phyloP scores from a whole-genome alignment of 176 grass and related monocot genomes.

The Puya raimondii region DNA sequence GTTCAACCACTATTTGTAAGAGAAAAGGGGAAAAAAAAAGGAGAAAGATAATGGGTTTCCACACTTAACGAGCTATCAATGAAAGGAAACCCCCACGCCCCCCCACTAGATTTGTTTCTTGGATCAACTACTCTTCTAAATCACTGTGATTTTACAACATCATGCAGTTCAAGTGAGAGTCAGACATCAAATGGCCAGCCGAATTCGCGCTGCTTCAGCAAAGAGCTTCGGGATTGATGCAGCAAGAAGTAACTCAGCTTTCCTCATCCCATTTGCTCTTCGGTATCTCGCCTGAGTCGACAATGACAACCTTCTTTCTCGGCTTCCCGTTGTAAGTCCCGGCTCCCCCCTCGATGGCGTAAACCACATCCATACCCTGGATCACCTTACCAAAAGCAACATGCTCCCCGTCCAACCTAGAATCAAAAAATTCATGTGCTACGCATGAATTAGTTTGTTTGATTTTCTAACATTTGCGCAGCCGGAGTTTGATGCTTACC shows the following conservation, averaged over 20 bases:
- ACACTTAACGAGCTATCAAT: too few relatives aligned
- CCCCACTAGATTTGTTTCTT: too few relatives aligned
- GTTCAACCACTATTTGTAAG: too few relatives aligned
- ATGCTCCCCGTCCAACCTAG: slow-evolving; percentile 93
- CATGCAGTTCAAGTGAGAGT: too few relatives aligned
- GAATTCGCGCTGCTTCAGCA: too few relatives aligned
- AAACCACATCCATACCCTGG: slow-evolving; percentile 88
- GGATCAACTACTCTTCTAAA: too few relatives aligned
- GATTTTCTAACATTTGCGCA: neutral
- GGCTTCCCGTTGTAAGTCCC: slow-evolving; percentile 93
- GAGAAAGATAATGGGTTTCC: too few relatives aligned
- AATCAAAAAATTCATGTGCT: neutral
- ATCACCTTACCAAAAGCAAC: slow-evolving; percentile 80
- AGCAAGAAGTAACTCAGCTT: slow-evolving; percentile 9
- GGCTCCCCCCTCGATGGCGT: slow-evolving; percentile 83
- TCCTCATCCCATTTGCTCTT: slow-evolving; percentile 63
- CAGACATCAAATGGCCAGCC: too few relatives aligned
- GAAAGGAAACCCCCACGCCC: too few relatives aligned
- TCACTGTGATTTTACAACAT: too few relatives aligned
- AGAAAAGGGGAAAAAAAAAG: too few relatives aligned
- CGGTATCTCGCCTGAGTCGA: slow-evolving; percentile 75
- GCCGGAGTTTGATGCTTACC: slow-evolving; percentile 29
- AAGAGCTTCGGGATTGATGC: neutral
- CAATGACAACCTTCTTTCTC: slow-evolving; percentile 66
- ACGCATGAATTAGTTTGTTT: neutral